Evolutionary conservation across 371 early-diverging fungal species (phyloP), one percentile per base, ranked within the genome.

Genomic region (Apophysomyces ossiformis): DNA sequence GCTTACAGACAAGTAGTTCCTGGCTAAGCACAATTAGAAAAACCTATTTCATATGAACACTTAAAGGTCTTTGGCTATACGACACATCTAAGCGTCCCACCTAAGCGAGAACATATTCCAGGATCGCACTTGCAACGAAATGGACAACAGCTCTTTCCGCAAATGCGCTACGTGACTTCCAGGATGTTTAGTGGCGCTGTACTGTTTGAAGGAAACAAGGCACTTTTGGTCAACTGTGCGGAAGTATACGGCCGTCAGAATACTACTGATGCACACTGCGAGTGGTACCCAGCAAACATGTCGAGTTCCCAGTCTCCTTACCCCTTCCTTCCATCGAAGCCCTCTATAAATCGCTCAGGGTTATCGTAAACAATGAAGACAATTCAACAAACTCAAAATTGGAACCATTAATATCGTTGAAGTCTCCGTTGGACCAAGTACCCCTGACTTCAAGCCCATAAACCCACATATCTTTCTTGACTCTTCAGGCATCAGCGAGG

Each of bases 211-310:
- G 46, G 46, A 46, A 46, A 46, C 46, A 46, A 46, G 46, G 15
- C 46, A 46, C 46, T 46, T 46, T 46, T 46, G 16, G n/a, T 46
- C 46, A 46, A 46, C 46, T 46, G 46, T 46, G 46, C 46, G 46
- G 46, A 46, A 16, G 46, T 46, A n/a, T 46, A 46, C 46, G 46
- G 46, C 46, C 46, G 46, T 46, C 46, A 46, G 46, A 46, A 46
- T 46, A 46, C 46, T 16, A 46, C 46, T 46, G 46, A 46, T 46
- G 46, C 46, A 46, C 57, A 57, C 57, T 57, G 37, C n/a, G 57
- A 57, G 46, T 46, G 46, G 18, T 18, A n/a, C n/a, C n/a, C n/a
- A n/a, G n/a, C n/a, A n/a, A n/a, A n/a, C n/a, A 4, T 50, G 18
- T 50, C 8, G 50, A 50, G 18, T 50, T 50, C 18, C 50, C 18